Conservation (phyloP, 768 basidiomycete species). For the Termitomyces sp. region DNA sequence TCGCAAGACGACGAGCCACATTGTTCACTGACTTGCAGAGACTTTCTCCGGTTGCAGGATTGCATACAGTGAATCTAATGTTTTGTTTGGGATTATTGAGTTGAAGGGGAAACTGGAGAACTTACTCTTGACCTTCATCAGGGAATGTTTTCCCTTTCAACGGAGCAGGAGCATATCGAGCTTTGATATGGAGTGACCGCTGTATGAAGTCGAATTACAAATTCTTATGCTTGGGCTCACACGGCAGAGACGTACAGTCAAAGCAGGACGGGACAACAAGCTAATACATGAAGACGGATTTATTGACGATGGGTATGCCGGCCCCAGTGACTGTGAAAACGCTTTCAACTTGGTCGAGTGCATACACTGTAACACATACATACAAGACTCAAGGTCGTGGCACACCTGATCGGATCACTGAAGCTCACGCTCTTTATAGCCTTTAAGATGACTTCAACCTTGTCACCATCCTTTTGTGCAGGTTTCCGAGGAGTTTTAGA, state of each 20-base stretch:
- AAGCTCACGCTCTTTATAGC: too few relatives aligned
- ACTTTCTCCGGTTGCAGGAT: conserved; percentile 65
- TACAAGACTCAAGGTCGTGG: too few relatives aligned
- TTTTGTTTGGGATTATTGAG: background rate
- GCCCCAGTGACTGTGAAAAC: background rate
- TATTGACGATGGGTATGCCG: background rate
- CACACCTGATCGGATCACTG: too few relatives aligned
- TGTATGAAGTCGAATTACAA: background rate
- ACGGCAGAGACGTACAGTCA: background rate
- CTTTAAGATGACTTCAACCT: too few relatives aligned
- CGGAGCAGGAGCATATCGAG: conserved; percentile 7
- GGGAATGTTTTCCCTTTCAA: background rate
- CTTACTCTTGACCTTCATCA: conserved; percentile 19
- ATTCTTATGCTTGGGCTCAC: background rate
- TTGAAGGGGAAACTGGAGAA: background rate
- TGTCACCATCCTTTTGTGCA: too few relatives aligned
- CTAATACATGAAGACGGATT: background rate
- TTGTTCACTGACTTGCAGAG: conserved; percentile 49
- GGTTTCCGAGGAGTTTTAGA: too few relatives aligned
- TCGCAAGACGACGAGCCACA: background rate
- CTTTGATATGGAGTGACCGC: conserved; percentile 10
- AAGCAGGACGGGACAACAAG: background rate
- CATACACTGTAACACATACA: too few relatives aligned
- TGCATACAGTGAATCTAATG: conserved; percentile 49
- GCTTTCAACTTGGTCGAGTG: too few relatives aligned